A percentile compares a stretch with the other conserved stretches of the same genome.
phyloP scores from a whole-genome alignment of 192 early-diverging fungal genomes.

The Entrophospora sp. region DNA sequence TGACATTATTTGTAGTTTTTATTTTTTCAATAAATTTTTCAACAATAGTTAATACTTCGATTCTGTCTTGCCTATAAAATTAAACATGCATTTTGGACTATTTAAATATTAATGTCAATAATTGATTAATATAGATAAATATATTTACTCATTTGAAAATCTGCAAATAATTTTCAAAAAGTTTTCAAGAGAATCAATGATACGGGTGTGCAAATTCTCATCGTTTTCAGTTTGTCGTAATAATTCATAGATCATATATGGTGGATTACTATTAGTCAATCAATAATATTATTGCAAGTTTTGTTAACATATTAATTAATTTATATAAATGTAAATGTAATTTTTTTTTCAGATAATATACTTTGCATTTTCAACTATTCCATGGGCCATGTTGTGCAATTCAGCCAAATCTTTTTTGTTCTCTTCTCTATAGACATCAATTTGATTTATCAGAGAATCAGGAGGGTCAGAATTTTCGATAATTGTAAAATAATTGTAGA shows the following conservation, averaged over 20 bases:
- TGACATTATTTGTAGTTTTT: conserved; percentile 24
- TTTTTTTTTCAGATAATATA: background rate
- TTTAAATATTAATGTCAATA: background rate
- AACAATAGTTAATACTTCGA: conserved; percentile 44
- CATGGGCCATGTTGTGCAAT: conserved; percentile 30
- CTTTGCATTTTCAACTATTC: conserved; percentile 22
- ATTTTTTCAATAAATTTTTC: conserved; percentile 36
- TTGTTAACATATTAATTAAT: no score
- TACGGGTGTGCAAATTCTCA: conserved; percentile 25
- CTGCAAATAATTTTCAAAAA: conserved; percentile 14
- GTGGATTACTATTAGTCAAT: background rate
- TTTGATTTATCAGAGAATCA: conserved; percentile 34
- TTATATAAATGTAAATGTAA: no score
- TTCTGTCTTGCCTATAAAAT: conserved; percentile 26
- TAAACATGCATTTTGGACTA: background rate
- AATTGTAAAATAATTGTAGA: no score
- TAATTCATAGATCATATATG: conserved; percentile 13
- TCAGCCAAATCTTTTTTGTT: conserved; percentile 35
- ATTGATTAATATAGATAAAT: background rate
- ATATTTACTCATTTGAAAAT: background rate
- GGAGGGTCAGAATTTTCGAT: conserved; percentile 23
- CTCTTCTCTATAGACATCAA: conserved; percentile 34
- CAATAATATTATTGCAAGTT: background rate
- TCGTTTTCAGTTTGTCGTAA: conserved; percentile 20
- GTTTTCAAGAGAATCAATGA: conserved; percentile 28